Base-by-base conservation (phyloP, 371 early-diverging fungal species). In the Mucor saturninus region DNA sequence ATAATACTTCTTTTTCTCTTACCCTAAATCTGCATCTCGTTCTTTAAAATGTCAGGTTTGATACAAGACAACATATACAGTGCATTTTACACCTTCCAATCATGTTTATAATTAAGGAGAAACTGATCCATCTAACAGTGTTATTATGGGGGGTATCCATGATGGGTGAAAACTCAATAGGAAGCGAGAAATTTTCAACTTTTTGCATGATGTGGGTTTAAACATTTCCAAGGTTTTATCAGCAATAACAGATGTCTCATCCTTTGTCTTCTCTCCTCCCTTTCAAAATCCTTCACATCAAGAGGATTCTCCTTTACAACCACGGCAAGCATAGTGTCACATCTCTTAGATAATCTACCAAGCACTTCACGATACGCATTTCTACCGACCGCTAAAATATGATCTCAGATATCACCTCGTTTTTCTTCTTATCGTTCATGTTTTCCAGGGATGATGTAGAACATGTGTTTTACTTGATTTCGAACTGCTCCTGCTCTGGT, bases 91-190 rank as follows among this genome's bases (percentile, higher is more conserved):
- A 32, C 85, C 74, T 7, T 78, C 75, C 13, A 83, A 38, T 86
- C 81, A 50, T 84, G 79, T 43, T 83, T 79, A 43, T 85, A 83
- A 52, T 85, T 85, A 52, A 81, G 38, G 86, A 87, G 53, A 87
- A 75, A 60, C 86, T 88, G 35, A 71, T 69, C 87, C 88, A 87
- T 39, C 89, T 88, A 62, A 83, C 81, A 48, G 86, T 76, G 64
- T 89, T 89, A 53, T 83, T 75, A 61, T 86, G 86, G 30, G 85
- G 88, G 54, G 88, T 76, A 62, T 86, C 88, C 56, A 86, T 84
- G 14, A 89, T 65, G 45, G 86, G 81, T 21, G 84, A 81, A 13
- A 88, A 65, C 7, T 76, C 71, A 10, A 83, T 62, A n/a, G 83
- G 83, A 31, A 84, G 50, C 48, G 80, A 81, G 56, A 84, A 81